Evolutionary conservation across 1,284 basidiomycete species (phyloP), one percentile per base, ranked within the genome.

Genomic region (Apiotrichum sp.): DNA sequence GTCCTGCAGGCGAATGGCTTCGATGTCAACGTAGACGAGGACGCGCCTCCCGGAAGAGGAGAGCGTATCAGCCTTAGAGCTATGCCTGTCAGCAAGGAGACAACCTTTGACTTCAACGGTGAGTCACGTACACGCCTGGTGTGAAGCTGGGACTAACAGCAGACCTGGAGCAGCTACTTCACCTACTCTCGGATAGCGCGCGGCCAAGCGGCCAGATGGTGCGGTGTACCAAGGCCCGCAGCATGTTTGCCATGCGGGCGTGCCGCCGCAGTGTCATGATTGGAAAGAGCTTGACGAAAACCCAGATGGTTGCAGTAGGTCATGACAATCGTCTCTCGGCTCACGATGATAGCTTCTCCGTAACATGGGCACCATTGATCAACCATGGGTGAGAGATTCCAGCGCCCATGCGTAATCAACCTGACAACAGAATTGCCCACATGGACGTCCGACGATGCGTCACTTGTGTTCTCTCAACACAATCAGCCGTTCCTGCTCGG

Each of bases 221-320:
- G 0, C 81, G 92, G 41, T 95, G 90, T 71, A 87, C 87, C 8
- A 98, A 97, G 72, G 91, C 89, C n/a, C 82, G 93, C 14, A 81
- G 85, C 7, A 97, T 98, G 92, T 96, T 98, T 70, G 96, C 96
- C 0, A 90, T 86, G 80, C 83, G 95, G 43, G 96, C 96, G 0
- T 99, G 96, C 74, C 77, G 96, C 58, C 92, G 88, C 77, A 97
- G 92, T 73, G 86, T 97, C 55, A 98, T 98, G 95, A 83, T 98
- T 46, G 95, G 95, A 6, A 90, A 84, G 75, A 81, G 91, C 11
- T 78, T 98, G 56, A 89, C 81, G 14, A 79, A 77, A 59, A 76
- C 78, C 10, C 88, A 89, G 70, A 98, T 98, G 96, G 81, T 80
- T 10, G 75, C 81, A 60, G 90, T 93, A 68, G 69, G 84, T 76